Evolutionary conservation across 345 rosid genomes (phyloP), one percentile per base, ranked within the genome.

Genomic region (Diplotaxis tenuifolia): DNA sequence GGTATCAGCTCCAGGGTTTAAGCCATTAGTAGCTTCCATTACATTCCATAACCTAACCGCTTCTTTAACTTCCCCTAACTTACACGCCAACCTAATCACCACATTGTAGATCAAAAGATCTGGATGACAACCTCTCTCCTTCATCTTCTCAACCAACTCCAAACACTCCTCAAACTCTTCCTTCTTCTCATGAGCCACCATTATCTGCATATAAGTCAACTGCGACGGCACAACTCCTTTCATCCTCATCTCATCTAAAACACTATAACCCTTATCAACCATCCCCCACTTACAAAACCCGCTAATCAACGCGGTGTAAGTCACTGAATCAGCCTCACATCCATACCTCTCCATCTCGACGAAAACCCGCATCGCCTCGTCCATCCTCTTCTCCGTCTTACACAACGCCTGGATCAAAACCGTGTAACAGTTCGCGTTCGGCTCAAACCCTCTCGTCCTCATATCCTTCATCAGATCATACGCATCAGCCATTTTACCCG

Each of bases 171-270:
- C 98, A 55, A 89, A 71, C 55, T 94, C 86, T 62, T 89, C 96
- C 70, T 85, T 86, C 86, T 86, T 91, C 81, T 94, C 98, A 80
- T 86, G 97, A 31, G 91, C 95, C 79, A 91, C 67, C 91, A 91
- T 79, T 67, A 94, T 87, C 72, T 88, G 93, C 88, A 94, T 81
- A 79, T 84, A 94, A 6, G 93, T 86, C 60, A 79, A 65, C 23
- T 86, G 83, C 59, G 72, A 84, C 2, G 98, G 95, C 77, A 73
- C 29, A 67, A 73, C 78, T 54, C 93, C 86, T 75, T 75, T 79
- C 80, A 75, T 75, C 69, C 74, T 80, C 97, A 94, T 89, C 59
- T 75, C 71, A 66, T 85, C 84, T 72, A 94, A 78, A 75, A 91
- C 70, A 77, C 84, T 80, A 58, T 87, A 89, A 56, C 87, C 91